A percentile compares a stretch with the other conserved stretches of the same genome.
These are phyloP conservation scores for Mesembryanthemum crystallinum DNA, from an alignment of 148 eudicot species.

Conservation along the genomic window DNA sequence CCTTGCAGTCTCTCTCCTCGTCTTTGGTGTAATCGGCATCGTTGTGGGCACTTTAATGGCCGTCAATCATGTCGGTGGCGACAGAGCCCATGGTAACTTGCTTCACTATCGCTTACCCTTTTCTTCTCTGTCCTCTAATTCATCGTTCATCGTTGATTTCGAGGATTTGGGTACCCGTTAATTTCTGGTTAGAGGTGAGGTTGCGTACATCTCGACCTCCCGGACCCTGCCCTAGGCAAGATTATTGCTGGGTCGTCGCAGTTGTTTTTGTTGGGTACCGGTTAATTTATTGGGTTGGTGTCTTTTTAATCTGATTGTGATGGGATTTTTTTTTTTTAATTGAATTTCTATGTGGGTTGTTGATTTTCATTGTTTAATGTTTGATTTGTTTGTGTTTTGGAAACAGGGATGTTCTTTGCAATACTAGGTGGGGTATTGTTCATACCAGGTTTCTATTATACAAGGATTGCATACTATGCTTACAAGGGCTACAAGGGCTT, in stretches of 20 bases:
- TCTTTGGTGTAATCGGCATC: conserved; percentile 71
- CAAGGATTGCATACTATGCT: conserved; percentile 95
- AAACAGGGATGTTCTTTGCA: conserved; percentile 77
- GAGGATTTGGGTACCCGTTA: background rate
- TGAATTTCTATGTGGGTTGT: background rate
- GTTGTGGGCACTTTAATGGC: conserved; percentile 70
- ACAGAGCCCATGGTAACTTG: conserved; percentile 65
- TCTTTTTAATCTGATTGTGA: too few relatives aligned
- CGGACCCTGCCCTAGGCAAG: too few relatives aligned
- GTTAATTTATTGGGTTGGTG: too few relatives aligned
- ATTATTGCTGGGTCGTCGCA: background rate
- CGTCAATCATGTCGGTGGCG: conserved; percentile 73
- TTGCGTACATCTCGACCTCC: too few relatives aligned
- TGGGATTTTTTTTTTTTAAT: background rate
- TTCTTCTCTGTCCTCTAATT: background rate
- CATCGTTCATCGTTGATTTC: background rate
- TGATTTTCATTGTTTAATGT: background rate
- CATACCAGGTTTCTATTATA: conserved; percentile 92
- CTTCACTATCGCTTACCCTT: background rate
- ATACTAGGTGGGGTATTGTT: conserved; percentile 79
- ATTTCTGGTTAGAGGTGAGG: background rate
- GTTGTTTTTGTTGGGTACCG: too few relatives aligned
- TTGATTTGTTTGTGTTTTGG: conserved; percentile 1
- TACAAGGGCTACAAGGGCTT: conserved; percentile 98
- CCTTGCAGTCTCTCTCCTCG: conserved; percentile 81